These are phyloP conservation scores for Thielaviopsis punctulata DNA, from an alignment of 2,329 filamentous ascomycete genomes.

Conservation along the genomic window DNA sequence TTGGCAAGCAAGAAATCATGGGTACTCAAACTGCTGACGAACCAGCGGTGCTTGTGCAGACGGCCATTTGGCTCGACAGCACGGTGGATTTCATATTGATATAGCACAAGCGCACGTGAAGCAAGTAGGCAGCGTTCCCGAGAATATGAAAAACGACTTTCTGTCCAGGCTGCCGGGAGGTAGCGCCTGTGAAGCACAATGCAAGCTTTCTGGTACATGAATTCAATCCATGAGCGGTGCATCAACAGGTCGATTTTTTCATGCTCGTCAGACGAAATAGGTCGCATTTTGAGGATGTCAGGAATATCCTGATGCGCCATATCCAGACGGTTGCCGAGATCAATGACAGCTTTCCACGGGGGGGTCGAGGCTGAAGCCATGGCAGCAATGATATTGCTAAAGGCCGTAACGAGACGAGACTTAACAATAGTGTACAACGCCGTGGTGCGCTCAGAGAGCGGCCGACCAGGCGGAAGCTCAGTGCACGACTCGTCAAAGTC, in stretches of 20 bases:
- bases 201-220: conserved; percentile 30
- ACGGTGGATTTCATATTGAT: conserved; percentile 25
- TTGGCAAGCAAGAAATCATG: conserved; percentile 31
- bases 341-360: conserved; percentile 21
- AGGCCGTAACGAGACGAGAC: conserved; percentile 15
- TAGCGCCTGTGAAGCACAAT: conserved; percentile 31
- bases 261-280: conserved; percentile 26
- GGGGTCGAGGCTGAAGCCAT: conserved; percentile 13
- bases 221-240: conserved; percentile 30
- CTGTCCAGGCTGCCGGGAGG: conserved; percentile 18
- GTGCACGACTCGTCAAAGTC: conserved; percentile 32
- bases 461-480: conserved; percentile 26
- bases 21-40: conserved; percentile 24
- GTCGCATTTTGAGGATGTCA: conserved; percentile 22
- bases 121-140: conserved; percentile 27
- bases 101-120: conserved; percentile 24
- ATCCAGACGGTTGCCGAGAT: conserved; percentile 25
- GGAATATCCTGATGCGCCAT: conserved; percentile 23
- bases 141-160: conserved; percentile 23
- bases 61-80: conserved; percentile 24
- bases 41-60: conserved; percentile 25
- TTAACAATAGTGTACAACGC: conserved; percentile 24
- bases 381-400: conserved; percentile 15
- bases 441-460: conserved; percentile 26
- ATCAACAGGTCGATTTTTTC: conserved; percentile 29